A percentile compares a stretch with the other conserved stretches of the same genome.
Conservation (phyloP, 495 filamentous ascomycete genomes). For the Podospora conica region DNA sequence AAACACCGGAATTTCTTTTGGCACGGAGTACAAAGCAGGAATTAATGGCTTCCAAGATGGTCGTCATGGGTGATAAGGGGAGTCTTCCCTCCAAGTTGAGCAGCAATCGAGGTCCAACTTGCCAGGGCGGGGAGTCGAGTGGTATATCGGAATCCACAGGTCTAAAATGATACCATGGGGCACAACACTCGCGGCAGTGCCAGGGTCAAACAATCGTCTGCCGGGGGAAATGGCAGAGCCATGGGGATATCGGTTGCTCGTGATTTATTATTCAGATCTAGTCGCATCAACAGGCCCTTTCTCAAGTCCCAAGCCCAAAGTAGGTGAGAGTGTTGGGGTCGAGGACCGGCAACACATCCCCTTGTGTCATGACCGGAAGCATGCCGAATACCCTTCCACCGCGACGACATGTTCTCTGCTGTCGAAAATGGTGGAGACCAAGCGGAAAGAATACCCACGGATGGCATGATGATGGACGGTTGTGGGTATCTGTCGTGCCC, state of each 20-base stretch:
- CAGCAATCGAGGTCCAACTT: no score
- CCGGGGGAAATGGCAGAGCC: not conserved
- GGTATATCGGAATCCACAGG: not conserved
- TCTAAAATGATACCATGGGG: no score
- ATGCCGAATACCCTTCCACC: not conserved
- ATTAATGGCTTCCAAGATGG: no score
- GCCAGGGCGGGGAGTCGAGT: no score
- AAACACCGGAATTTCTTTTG: no score
- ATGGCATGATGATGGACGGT: not conserved
- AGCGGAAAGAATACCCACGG: not conserved
- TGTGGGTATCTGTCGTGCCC: not conserved
- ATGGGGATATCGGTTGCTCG: not conserved
- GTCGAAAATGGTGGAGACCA: not conserved
- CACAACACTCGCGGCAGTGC: not conserved
- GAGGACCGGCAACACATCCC: no score
- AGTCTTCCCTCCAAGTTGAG: no score
- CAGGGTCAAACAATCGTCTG: no score
- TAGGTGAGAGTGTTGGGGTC: not conserved
- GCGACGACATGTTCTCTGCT: not conserved
- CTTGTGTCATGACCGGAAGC: not conserved
- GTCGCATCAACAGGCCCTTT: not conserved
- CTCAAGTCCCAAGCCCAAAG: not conserved
- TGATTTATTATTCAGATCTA: not conserved
- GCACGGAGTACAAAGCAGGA: no score
- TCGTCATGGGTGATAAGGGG: no score